Conservation (phyloP, 2,329 filamentous ascomycete genomes). For the Mycosphaerella sp. region DNA sequence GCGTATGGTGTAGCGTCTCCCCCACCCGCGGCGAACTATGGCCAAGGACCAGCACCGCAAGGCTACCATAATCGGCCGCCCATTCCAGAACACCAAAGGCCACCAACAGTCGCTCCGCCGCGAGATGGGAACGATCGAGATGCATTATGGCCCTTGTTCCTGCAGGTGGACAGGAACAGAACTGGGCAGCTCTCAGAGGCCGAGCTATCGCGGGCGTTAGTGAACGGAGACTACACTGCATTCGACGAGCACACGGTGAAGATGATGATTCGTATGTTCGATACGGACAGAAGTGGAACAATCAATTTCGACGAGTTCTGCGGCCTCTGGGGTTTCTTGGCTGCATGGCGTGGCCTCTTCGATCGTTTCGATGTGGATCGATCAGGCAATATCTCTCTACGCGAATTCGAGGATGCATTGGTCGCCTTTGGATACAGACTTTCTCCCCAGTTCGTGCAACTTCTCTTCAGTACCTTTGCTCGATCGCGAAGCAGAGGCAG, state of each 20-base stretch:
- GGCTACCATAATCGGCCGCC: slow-evolving; percentile 59
- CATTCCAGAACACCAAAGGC: slow-evolving; percentile 43
- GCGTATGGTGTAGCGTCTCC: slow-evolving; percentile 23
- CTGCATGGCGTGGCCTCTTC: slow-evolving; percentile 88
- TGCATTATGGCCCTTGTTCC: slow-evolving; percentile 73
- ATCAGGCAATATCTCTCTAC: slow-evolving; percentile 70
- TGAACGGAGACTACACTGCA: slow-evolving; percentile 92
- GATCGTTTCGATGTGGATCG: slow-evolving; percentile 85
- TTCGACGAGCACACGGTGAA: slow-evolving; percentile 92
- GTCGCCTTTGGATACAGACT: slow-evolving; percentile 89
- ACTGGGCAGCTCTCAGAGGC: slow-evolving; percentile 74
- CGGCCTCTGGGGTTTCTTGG: slow-evolving; percentile 91
- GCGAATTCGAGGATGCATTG: slow-evolving; percentile 85
- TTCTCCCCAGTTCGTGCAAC: slow-evolving; percentile 72
- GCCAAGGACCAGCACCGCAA: slow-evolving; percentile 51
- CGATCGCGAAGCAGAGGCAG: slow-evolving; percentile 33
- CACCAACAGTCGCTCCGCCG: slow-evolving; percentile 43
- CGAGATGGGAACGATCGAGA: slow-evolving; percentile 60
- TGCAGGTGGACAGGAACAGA: slow-evolving; percentile 83
- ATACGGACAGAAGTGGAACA: slow-evolving; percentile 78
- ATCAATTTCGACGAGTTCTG: slow-evolving; percentile 97
- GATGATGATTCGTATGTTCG: slow-evolving; percentile 99
- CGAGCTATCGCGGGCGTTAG: slow-evolving; percentile 82
- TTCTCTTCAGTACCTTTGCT: slow-evolving; percentile 86
- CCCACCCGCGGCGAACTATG: slow-evolving; percentile 47